Conservation (phyloP, 495 filamentous ascomycete genomes). For the Podospora pseudopauciseta region DNA sequence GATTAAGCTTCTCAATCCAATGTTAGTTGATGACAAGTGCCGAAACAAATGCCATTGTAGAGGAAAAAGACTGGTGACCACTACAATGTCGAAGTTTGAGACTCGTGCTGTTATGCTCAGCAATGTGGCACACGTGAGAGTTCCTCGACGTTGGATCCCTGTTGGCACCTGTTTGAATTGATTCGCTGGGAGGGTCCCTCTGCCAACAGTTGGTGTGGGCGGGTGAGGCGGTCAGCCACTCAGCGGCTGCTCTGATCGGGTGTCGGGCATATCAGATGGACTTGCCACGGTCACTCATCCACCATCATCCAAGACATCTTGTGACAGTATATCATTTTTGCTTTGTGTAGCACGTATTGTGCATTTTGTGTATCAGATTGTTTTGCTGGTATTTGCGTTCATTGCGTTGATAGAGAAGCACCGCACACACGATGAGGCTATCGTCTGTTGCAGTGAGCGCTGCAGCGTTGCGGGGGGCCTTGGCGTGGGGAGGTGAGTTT, state of each 20-base stretch:
- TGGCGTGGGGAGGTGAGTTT: slow-evolving; percentile 33
- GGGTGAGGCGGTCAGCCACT: not conserved
- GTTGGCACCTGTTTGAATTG: not conserved
- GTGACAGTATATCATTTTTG: not conserved
- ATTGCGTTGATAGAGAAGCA: not conserved
- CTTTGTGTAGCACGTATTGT: not conserved
- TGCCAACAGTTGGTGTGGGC: not conserved
- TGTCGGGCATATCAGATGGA: not conserved
- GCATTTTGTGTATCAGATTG: slow-evolving; percentile 2
- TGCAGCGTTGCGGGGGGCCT: slow-evolving; percentile 19
- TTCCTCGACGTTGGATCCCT: not conserved
- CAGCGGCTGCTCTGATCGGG: not conserved
- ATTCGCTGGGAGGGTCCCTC: not conserved
- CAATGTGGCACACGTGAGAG: not conserved
- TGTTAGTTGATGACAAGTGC: not conserved
- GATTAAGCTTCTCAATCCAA: not conserved
- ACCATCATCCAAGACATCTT: not conserved
- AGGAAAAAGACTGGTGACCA: not conserved
- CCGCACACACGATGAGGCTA: slow-evolving; percentile 23
- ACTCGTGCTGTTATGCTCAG: not conserved
- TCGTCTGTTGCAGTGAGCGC: slow-evolving; percentile 21
- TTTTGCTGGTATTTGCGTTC: not conserved
- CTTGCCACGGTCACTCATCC: not conserved
- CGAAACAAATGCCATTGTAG: not conserved
- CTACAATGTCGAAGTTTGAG: not conserved